Evolutionary conservation across 2,329 filamentous ascomycete genomes (phyloP).

Genomic region (Thelonectria olida): DNA sequence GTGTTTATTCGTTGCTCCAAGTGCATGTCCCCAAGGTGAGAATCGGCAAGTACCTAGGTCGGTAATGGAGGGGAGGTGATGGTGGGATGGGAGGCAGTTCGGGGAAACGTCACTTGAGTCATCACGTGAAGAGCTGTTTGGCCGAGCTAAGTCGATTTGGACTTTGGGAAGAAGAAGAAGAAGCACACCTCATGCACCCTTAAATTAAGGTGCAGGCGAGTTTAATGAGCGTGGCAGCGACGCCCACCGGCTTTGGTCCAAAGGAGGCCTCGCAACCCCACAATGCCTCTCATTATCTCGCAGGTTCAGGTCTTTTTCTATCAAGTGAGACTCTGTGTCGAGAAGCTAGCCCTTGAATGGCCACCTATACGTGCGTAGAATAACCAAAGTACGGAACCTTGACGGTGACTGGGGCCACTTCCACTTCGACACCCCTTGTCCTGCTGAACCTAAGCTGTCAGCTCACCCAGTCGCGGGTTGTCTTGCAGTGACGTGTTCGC

Average conservation of each 20-base stretch:
- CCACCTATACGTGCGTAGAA: too few species aligned
- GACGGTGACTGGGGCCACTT: background rate
- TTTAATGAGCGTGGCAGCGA: background rate
- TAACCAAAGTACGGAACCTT: background rate
- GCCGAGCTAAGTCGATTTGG: background rate
- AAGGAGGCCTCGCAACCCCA: constrained; percentile 16
- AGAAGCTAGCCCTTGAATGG: too few species aligned
- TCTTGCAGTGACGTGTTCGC: constrained; percentile 12
- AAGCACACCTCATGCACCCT: background rate
- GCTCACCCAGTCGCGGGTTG: background rate
- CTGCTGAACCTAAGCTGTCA: background rate
- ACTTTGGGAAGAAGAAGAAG: background rate
- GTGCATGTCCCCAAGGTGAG: too few species aligned
- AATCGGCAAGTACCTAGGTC: too few species aligned
- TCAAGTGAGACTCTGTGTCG: background rate
- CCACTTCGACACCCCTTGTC: background rate
- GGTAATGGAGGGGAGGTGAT: background rate
- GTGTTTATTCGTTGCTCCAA: too few species aligned
- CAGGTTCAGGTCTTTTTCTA: background rate
- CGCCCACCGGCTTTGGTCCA: too few species aligned
- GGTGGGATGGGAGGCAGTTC: too few species aligned
- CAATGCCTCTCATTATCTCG: background rate
- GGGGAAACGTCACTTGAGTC: background rate
- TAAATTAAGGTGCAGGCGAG: background rate
- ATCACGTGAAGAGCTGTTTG: background rate